Base-by-base conservation (phyloP, 73 alveolate species). In the Tetrahymena thermophila region DNA sequence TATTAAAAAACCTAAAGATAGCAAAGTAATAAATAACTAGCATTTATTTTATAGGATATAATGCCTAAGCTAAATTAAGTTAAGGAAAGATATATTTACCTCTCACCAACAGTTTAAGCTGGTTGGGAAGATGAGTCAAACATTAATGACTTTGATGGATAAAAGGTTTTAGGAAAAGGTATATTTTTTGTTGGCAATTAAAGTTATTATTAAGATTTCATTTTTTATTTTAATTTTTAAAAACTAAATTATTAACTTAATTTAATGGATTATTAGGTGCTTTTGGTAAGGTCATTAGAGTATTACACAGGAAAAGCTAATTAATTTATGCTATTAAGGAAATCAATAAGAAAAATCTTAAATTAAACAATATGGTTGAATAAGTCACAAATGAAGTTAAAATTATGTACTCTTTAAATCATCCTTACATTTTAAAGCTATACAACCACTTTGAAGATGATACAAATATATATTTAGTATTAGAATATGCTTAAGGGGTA, bases 361-460 rank as follows among this genome's bases (percentile, higher is more conserved):
- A 71, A 42, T 38, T 89, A 43, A 84, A 96, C 50, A 96, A 96
- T 58, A 95, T 94, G 96, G 93, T 94, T 93, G 96, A 85, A 55
- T 57, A 96, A 56, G 85, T 96, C 25, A 85, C 85, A 10, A 96
- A 94, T 94, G 99, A 98, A 96, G 96, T 96, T 28, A 98, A 96
- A 96, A 95, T 97, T 28, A 96, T 97, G 98, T 96, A 97, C 89
- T 71, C 89, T 71, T 31, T 71, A 21, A 71, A 71, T 71, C 98
- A 97, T 96, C 98, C 98, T 42, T 96, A 97, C 93, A 97, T 97
- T 25, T 96, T 97, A 38, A 96, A 97, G 44, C 96, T 97, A 44
- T 97, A 97, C 84, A 95, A 97, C 44, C 99, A 97, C 84, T 97
- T 97, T 96, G 99, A 97, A 94, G 99, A 97, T 96, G 98, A 97